Conservation (phyloP, 441 rosid species). For the Croton laevigatus region DNA sequence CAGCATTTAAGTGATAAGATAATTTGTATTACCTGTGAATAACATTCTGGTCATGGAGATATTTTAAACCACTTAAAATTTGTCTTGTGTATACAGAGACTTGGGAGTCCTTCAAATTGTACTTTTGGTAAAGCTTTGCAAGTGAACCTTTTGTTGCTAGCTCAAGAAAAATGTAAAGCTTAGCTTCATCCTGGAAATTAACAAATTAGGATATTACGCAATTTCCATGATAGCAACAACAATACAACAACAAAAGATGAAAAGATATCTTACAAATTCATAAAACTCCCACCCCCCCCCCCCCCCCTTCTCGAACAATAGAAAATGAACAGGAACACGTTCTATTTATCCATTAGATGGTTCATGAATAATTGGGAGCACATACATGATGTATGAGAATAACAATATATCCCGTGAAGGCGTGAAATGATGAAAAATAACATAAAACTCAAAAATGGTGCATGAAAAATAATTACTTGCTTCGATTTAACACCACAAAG, state of each 20-base stretch:
- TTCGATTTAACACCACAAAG: background rate
- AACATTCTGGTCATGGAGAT: conserved; percentile 63
- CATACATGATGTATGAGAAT: background rate
- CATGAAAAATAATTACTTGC: conserved; percentile 6
- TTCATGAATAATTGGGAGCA: background rate
- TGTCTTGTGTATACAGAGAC: conserved; percentile 71
- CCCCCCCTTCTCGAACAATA: background rate
- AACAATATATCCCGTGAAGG: background rate
- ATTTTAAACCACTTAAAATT: conserved; percentile 61
- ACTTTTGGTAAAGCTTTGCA: conserved; percentile 43
- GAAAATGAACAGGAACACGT: background rate
- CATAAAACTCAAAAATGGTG: background rate
- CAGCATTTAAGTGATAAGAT: background rate
- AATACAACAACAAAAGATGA: background rate
- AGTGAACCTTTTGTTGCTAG: conserved; percentile 69
- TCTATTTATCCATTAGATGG: background rate
- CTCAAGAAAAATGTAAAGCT: conserved; percentile 75
- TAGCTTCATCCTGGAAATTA: conserved; percentile 53
- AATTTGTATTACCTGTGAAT: conserved; percentile 46
- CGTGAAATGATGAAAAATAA: background rate
- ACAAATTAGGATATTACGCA: conserved; percentile 1
- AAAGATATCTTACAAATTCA: background rate
- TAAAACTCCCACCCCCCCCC: background rate
- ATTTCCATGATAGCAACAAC: background rate
- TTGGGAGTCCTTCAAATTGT: conserved; percentile 50